Base-by-base conservation (phyloP, 768 basidiomycete genomes). In the Mycena haematopus region DNA sequence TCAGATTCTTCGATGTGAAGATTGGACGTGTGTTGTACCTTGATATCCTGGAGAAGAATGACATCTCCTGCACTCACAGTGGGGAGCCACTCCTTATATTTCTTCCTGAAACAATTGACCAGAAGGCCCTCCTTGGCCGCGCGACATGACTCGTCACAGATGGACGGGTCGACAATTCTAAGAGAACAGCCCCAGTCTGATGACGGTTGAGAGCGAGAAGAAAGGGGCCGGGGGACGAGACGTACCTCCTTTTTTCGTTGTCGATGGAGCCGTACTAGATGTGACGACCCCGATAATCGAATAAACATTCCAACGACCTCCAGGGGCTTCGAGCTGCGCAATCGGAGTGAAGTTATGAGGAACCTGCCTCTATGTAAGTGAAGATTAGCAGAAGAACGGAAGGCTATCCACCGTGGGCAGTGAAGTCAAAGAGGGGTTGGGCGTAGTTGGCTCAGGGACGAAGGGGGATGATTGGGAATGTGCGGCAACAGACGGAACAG, bases 21-120 rank as follows among this genome's bases (percentile, higher is more conserved):
- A 51, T 44, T 24, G 15, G 6, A n/a, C 10, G 17, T 17, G 27
- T 27, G 17, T 71, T 45, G 17, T 55, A 86, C 88, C 79, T 82
- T 86, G 33, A 88, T 73, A 49, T 75, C 72, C 44, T 76, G 78
- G 25, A 88, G 68, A 54, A 89, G 76, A 9, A 89, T 65, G 22
- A 89, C 69, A 59, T 88, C 82, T 0, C 84, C 83, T n/a, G 64
- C 56, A 5, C 73, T 73, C 17, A 82, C 77, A 36, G 75, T 71
- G 1, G 89, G 88, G 3, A 90, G 71, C 81, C 81, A 86, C 56
- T 81, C 76, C 24, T 68, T 40, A 63, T 83, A 67, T 50, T 73
- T 75, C 65, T 78, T 79, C 7, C 81, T 79, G 68, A 91, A 91
- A 56, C 82, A 84, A 50, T 79, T 87, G 25, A 82, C 71, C 62